phyloP scores from a whole-genome alignment of 2,329 filamentous ascomycete genomes.

The Ceratocystis ficicola region DNA sequence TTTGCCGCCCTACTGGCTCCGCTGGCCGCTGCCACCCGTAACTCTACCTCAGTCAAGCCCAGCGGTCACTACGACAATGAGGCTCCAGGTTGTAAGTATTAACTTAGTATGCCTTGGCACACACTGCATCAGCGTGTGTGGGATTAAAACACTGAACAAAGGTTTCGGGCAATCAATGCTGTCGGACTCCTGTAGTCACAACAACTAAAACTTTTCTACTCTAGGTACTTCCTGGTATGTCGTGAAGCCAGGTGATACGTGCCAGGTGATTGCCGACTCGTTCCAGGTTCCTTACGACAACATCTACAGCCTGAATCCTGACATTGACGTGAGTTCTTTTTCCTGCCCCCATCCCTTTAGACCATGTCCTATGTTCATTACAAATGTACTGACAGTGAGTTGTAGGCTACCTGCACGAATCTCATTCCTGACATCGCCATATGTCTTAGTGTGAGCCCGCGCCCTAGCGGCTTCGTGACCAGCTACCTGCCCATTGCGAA shows the following conservation, averaged over 20 bases:
- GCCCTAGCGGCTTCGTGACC: neutral
- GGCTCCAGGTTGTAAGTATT: neutral
- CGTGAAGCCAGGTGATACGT: slow-evolving; percentile 18
- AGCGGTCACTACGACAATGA: slow-evolving; percentile 4
- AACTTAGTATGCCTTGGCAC: too few relatives aligned
- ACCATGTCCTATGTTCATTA: neutral
- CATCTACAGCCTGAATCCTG: slow-evolving; percentile 13
- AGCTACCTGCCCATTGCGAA: neutral
- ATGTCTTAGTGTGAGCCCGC: slow-evolving; percentile 3
- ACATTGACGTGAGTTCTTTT: slow-evolving; percentile 15
- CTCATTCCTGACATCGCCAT: slow-evolving; percentile 15
- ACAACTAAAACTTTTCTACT: neutral
- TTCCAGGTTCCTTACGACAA: slow-evolving; percentile 12
- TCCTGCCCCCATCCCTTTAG: neutral
- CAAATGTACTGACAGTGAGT: neutral
- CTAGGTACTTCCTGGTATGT: slow-evolving; percentile 19
- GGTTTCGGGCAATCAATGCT: too few relatives aligned
- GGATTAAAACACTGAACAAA: too few relatives aligned
- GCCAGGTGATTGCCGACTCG: slow-evolving; percentile 12
- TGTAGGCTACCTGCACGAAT: slow-evolving; percentile 18
- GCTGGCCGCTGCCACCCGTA: neutral
- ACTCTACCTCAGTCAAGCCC: slow-evolving; percentile 14
- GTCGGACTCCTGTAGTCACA: neutral
- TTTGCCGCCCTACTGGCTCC: slow-evolving; percentile 1
- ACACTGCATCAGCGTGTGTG: too few relatives aligned